A percentile compares a stretch with the other conserved stretches of the same genome.
Conservation (phyloP, 2,329 filamentous ascomycete genomes). For the Immersiporthe knoxdaviesiana region DNA sequence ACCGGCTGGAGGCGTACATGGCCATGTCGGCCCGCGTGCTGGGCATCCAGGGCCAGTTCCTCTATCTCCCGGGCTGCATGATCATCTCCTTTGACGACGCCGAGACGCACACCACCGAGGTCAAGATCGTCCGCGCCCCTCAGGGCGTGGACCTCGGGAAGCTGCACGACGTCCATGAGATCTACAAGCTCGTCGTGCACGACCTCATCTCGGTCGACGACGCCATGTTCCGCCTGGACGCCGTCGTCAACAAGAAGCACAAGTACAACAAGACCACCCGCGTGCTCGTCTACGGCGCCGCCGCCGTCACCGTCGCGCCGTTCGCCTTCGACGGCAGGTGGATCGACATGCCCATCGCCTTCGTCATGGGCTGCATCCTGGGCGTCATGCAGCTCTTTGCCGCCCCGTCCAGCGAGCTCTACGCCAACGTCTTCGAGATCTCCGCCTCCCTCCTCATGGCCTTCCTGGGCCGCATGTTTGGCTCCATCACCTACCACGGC, state of each 20-base stretch:
- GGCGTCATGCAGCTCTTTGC: slow-evolving; percentile 75
- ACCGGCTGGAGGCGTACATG: slow-evolving; percentile 90
- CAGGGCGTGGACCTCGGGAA: slow-evolving; percentile 76
- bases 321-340: slow-evolving; percentile 79
- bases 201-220: slow-evolving; percentile 75
- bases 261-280: slow-evolving; percentile 57
- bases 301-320: slow-evolving; percentile 74
- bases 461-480: slow-evolving; percentile 70
- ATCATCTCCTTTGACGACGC: slow-evolving; percentile 86
- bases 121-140: slow-evolving; percentile 70
- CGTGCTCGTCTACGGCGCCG: slow-evolving; percentile 74
- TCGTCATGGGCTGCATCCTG: slow-evolving; percentile 74
- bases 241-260: slow-evolving; percentile 49
- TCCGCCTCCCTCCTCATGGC: slow-evolving; percentile 64
- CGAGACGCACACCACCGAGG: slow-evolving; percentile 75
- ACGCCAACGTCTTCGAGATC: slow-evolving; percentile 53
- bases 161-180: slow-evolving; percentile 72
- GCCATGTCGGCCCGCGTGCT: slow-evolving; percentile 86
- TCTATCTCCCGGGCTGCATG: slow-evolving; percentile 93
- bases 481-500: slow-evolving; percentile 60
- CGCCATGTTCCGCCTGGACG: slow-evolving; percentile 64
- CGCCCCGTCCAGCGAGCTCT: slow-evolving; percentile 69
- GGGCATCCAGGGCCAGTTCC: slow-evolving; percentile 84
- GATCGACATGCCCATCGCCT: slow-evolving; percentile 78
- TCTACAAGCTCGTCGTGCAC: slow-evolving; percentile 83